phyloP scores from a whole-genome alignment of 148 eudicot species.

The Camellia granthamiana region DNA sequence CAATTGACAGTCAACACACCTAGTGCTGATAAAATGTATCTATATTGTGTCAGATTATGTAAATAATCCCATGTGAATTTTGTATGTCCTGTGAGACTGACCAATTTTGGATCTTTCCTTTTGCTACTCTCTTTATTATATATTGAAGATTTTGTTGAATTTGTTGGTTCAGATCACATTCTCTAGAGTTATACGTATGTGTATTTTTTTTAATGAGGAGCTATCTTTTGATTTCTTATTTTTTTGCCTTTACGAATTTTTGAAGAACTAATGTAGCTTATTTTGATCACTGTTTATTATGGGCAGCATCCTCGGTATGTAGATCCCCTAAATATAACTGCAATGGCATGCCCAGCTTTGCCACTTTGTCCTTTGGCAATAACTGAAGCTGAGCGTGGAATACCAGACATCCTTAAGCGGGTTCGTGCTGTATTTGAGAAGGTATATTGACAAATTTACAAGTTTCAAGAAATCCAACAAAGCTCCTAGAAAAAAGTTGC shows the following conservation, averaged over 20 bases:
- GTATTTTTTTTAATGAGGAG: neutral
- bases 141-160: neutral
- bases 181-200: neutral
- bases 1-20: neutral
- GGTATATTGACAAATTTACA: slow-evolving; percentile 40
- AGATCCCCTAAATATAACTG: slow-evolving; percentile 87
- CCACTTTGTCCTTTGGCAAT: slow-evolving; percentile 96
- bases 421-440: slow-evolving; percentile 86
- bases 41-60: too few species aligned
- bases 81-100: neutral
- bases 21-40: too few species aligned
- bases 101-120: neutral
- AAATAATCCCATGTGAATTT: too few species aligned
- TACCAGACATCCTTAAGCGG: slow-evolving; percentile 85
- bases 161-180: neutral
- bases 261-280: neutral
- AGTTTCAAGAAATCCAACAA: neutral
- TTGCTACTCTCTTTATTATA: neutral
- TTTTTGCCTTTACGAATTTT: slow-evolving; percentile 1
- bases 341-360: slow-evolving; percentile 98
- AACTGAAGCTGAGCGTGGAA: slow-evolving; percentile 97
- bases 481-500: neutral
- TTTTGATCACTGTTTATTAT: slow-evolving; percentile 14
- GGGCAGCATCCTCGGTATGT: slow-evolving; percentile 71
- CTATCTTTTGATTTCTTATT: neutral